Evolutionary conservation across 1,139 yeast genomes (phyloP).

Genomic region (Pichia sp.): DNA sequence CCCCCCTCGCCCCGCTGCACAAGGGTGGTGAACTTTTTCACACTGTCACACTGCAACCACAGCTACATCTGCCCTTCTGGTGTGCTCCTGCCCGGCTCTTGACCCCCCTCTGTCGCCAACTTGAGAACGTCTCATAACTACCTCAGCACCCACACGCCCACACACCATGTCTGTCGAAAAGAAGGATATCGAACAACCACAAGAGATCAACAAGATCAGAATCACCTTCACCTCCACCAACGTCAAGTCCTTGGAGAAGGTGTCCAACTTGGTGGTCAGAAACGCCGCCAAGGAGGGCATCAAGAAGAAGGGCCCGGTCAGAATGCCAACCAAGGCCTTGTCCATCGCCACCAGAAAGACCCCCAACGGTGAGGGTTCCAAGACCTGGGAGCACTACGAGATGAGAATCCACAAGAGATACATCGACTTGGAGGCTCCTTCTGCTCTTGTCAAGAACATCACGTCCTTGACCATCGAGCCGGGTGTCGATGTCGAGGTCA

Average conservation of each 20-base stretch:
- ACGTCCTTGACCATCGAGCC: conserved; percentile 85
- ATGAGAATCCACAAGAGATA: conserved; percentile 99
- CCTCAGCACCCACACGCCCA: conserved; percentile 14
- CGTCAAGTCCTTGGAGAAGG: conserved; percentile 97
- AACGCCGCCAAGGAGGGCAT: conserved; percentile 82
- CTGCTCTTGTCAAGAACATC: conserved; percentile 89
- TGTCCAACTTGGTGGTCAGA: conserved; percentile 80
- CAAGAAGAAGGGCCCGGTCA: conserved; percentile 96
- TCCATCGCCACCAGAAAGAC: conserved; percentile 99
- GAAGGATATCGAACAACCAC: conserved; percentile 72
- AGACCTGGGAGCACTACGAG: conserved; percentile 99
- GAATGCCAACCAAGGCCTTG: conserved; percentile 99
- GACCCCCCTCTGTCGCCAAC: conserved; percentile 16
- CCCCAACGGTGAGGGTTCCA: conserved; percentile 99
- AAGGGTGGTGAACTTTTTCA: not conserved
- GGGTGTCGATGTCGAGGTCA: conserved; percentile 60
- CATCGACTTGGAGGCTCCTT: conserved; percentile 97
- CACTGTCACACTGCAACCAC: not conserved
- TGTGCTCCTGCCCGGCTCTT: conserved; percentile 3
- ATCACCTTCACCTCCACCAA: conserved; percentile 98
- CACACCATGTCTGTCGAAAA: conserved; percentile 66
- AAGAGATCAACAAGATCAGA: conserved; percentile 94
- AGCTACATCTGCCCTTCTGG: not conserved
- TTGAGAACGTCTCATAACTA: conserved; percentile 30
- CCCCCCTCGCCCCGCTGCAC: not conserved